phyloP scores from a whole-genome alignment of 2,329 filamentous ascomycete genomes.

The Botrytis galanthina region DNA sequence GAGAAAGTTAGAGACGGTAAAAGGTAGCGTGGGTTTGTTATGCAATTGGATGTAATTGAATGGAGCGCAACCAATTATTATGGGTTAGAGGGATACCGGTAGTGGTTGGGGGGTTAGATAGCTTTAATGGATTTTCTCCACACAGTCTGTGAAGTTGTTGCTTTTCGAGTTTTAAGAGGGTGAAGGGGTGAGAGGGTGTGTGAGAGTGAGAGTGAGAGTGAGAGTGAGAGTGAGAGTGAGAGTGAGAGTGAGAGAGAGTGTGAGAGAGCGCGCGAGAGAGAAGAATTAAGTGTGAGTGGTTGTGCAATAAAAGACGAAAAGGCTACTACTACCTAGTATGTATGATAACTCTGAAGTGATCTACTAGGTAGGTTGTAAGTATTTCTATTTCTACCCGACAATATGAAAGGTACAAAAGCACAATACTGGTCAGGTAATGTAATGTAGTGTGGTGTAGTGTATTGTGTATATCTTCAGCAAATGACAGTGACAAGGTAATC shows the following conservation, averaged over 20 bases:
- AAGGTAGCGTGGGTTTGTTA: constrained; percentile 2
- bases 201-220: background rate
- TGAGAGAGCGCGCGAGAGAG: background rate
- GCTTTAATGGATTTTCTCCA: constrained; percentile 5
- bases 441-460: background rate
- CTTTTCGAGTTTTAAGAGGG: constrained; percentile 13
- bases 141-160: background rate
- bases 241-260: background rate
- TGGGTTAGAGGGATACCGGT: constrained; percentile 10
- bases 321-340: background rate
- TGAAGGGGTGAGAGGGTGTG: background rate
- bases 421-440: background rate
- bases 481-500: background rate
- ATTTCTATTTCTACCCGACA: constrained; percentile 5
- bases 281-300: background rate
- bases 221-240: background rate
- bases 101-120: background rate
- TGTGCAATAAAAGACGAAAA: background rate
- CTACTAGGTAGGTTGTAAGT: background rate
- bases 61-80: background rate
- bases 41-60: constrained; percentile 13
- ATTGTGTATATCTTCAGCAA: constrained; percentile 13
- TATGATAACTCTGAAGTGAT: constrained; percentile 3
- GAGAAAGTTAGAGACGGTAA: background rate
- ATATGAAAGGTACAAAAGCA: constrained; percentile 8